These are phyloP conservation scores for Boletellus ananas DNA, from an alignment of 768 basidiomycete species.

Conservation along the genomic window DNA sequence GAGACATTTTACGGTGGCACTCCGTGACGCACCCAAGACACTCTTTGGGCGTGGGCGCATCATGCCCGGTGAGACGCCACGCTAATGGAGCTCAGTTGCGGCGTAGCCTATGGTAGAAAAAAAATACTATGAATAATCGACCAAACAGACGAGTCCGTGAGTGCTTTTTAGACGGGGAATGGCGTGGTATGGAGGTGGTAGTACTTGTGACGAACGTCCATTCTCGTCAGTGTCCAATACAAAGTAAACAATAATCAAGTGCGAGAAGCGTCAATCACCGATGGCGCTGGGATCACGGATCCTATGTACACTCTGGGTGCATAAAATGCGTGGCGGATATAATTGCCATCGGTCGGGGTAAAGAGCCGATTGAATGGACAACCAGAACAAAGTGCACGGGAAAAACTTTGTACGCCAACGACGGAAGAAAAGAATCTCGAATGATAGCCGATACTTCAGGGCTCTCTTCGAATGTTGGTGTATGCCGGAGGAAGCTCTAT, in stretches of 20 bases:
- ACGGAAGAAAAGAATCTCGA: background rate
- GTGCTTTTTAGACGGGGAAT: background rate
- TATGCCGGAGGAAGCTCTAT: slow-evolving; percentile 84
- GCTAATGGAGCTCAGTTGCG: background rate
- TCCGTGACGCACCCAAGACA: too few species aligned
- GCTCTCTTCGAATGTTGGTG: slow-evolving; percentile 47
- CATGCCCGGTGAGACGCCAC: too few species aligned
- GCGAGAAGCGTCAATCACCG: background rate
- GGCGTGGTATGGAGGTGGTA: background rate
- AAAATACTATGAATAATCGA: background rate
- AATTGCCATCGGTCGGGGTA: slow-evolving; percentile 1
- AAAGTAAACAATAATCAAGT: background rate
- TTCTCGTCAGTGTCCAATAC: slow-evolving; percentile 7
- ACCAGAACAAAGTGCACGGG: background rate
- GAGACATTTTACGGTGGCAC: background rate
- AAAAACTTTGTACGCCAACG: background rate
- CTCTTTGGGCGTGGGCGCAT: background rate
- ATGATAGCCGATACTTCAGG: background rate
- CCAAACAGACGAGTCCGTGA: background rate
- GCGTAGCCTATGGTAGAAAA: background rate
- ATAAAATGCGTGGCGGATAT: background rate
- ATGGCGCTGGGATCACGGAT: background rate
- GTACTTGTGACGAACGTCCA: slow-evolving; percentile 5
- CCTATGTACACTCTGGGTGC: background rate
- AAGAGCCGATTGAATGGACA: background rate